A percentile compares a stretch with the other conserved stretches of the same genome.
Conservation (phyloP, 169 alveolate species). For the Eimeria acervulina region DNA sequence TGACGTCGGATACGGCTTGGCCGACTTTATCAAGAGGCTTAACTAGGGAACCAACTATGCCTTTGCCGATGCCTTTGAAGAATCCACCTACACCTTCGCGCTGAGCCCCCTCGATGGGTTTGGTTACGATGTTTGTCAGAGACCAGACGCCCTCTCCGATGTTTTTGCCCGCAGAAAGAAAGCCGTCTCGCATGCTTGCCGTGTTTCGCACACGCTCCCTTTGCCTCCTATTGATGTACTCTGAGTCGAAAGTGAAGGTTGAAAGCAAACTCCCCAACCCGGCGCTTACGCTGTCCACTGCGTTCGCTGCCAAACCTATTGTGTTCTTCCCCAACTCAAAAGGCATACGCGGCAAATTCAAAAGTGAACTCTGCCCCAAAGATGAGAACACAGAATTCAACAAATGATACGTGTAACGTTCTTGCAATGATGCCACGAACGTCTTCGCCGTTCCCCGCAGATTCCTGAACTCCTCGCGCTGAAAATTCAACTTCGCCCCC, state of each 20-base stretch:
- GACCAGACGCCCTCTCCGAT: slow-evolving; percentile 94
- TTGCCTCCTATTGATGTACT: slow-evolving; percentile 94
- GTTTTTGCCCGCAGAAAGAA: slow-evolving; percentile 92
- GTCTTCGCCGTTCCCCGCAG: slow-evolving; percentile 89
- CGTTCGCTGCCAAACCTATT: slow-evolving; percentile 93
- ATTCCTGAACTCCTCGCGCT: slow-evolving; percentile 89
- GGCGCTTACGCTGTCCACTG: slow-evolving; percentile 93
- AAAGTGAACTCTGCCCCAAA: slow-evolving; percentile 94
- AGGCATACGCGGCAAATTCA: slow-evolving; percentile 94
- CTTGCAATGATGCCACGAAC: slow-evolving; percentile 90
- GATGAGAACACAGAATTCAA: slow-evolving; percentile 90
- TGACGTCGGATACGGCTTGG: slow-evolving; percentile 94
- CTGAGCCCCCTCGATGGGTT: slow-evolving; percentile 96
- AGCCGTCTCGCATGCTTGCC: slow-evolving; percentile 92
- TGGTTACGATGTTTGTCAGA: slow-evolving; percentile 93
- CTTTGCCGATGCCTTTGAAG: slow-evolving; percentile 94
- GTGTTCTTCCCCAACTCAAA: slow-evolving; percentile 93
- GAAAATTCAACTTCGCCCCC: slow-evolving; percentile 93
- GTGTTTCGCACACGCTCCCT: slow-evolving; percentile 87
- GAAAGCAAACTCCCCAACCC: slow-evolving; percentile 92
- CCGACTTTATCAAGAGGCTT: slow-evolving; percentile 96
- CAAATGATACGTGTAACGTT: slow-evolving; percentile 89
- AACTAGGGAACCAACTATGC: slow-evolving; percentile 95
- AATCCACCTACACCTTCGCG: slow-evolving; percentile 94
- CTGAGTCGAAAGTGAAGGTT: slow-evolving; percentile 94